Evolutionary conservation across 2,329 filamentous ascomycete species (phyloP).

Genomic region (Elsinoe australis): DNA sequence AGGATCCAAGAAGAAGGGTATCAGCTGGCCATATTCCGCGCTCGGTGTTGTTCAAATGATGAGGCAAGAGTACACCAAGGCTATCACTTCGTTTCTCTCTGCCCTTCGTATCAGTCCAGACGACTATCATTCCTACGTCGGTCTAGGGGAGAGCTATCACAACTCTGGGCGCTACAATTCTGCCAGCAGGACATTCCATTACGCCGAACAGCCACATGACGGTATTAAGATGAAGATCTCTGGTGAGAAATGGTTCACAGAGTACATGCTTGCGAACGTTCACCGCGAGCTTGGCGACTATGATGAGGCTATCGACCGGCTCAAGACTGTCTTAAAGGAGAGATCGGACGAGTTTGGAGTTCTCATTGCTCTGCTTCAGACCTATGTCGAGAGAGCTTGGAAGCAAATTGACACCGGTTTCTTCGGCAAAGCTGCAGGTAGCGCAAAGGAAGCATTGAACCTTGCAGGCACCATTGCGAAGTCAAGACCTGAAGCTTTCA

Average conservation of each 20-base stretch:
- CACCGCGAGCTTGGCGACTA: conserved; percentile 87
- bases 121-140: conserved; percentile 94
- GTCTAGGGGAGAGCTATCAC: conserved; percentile 94
- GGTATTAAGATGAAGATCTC: conserved; percentile 46
- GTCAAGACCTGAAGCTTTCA: conserved; percentile 66
- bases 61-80: conserved; percentile 80
- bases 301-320: conserved; percentile 70
- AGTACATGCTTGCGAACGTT: conserved; percentile 94
- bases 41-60: conserved; percentile 91
- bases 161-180: conserved; percentile 88
- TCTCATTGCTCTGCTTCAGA: conserved; percentile 78
- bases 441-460: conserved; percentile 60
- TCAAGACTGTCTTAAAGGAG: conserved; percentile 61
- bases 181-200: conserved; percentile 82
- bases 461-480: conserved; percentile 57
- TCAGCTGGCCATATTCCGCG: conserved; percentile 94
- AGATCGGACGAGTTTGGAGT: conserved; percentile 76
- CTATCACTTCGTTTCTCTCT: conserved; percentile 85
- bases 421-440: conserved; percentile 72
- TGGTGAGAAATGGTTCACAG: conserved; percentile 84
- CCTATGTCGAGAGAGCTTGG: conserved; percentile 73
- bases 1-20: conserved; percentile 83
- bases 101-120: conserved; percentile 74
- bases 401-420: conserved; percentile 71
- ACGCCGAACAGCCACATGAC: conserved; percentile 70